These are phyloP conservation scores for Aspergillus vadensis DNA, from an alignment of 2,329 filamentous ascomycete genomes.

Conservation along the genomic window DNA sequence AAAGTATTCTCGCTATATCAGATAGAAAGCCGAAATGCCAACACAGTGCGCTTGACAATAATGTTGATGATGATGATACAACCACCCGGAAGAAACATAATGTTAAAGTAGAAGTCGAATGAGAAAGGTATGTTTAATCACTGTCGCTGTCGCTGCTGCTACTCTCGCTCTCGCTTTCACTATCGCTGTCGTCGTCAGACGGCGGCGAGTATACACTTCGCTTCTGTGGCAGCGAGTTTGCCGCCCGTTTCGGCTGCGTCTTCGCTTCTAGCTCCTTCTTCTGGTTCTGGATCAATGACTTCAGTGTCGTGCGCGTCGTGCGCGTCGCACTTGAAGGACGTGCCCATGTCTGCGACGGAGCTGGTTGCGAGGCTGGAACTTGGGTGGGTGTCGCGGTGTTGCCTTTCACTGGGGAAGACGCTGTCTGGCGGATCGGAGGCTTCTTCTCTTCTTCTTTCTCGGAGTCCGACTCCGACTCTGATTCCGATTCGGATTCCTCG, in stretches of 20 bases:
- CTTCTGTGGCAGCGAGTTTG: not conserved
- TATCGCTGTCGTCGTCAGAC: slow-evolving; percentile 14
- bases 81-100: not conserved
- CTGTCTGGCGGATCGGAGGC: not conserved
- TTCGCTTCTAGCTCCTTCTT: slow-evolving; percentile 13
- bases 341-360: slow-evolving; percentile 7
- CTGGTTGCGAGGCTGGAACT: not conserved
- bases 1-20: no score
- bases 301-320: slow-evolving; percentile 4
- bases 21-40: no score
- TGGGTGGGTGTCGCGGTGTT: not conserved
- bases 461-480: not conserved
- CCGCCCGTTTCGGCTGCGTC: slow-evolving; percentile 1
- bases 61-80: not conserved
- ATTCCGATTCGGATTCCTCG: slow-evolving; percentile 10
- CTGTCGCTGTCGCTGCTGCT: slow-evolving; percentile 17
- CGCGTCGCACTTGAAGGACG: not conserved
- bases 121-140: not conserved
- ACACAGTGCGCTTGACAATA: not conserved
- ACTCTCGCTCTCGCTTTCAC: slow-evolving; percentile 15
- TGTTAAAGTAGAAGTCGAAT: no score
- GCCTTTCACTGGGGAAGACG: not conserved
- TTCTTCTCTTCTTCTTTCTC: slow-evolving; percentile 9
- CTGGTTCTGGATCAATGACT: slow-evolving; percentile 8
- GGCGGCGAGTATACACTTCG: not conserved